phyloP scores from a whole-genome alignment of 305 asterid species.

The Petunia hybrid region DNA sequence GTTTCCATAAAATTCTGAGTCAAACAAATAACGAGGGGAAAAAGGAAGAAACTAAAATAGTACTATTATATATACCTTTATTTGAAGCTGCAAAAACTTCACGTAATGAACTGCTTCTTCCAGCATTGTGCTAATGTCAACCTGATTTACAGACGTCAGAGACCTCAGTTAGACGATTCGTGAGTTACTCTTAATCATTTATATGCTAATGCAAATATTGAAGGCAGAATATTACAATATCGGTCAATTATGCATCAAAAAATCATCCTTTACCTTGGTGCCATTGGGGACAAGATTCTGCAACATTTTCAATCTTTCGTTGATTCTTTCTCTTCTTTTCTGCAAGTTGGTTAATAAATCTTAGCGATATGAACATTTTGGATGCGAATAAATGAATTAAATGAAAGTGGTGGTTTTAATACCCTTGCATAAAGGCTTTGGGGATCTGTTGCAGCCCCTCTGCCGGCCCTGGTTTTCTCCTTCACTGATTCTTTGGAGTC shows the following conservation, averaged over 20 bases:
- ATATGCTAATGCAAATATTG: too few relatives aligned
- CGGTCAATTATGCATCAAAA: too few relatives aligned
- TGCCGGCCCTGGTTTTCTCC: conserved; percentile 59
- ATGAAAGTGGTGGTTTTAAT: conserved; percentile 13
- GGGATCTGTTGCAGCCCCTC: conserved; percentile 90
- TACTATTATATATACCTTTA: conserved; percentile 67
- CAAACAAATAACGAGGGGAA: too few relatives aligned
- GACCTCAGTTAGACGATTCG: background rate
- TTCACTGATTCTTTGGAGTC: conserved; percentile 46
- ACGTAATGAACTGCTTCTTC: conserved; percentile 94
- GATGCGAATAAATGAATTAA: background rate
- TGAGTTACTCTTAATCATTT: background rate
- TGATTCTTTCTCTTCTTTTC: conserved; percentile 92
- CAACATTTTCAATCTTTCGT: conserved; percentile 81
- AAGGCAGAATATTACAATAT: too few relatives aligned
- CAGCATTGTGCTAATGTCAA: conserved; percentile 93
- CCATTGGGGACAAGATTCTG: conserved; percentile 93
- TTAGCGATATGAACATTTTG: conserved; percentile 15
- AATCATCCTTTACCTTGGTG: conserved; percentile 68
- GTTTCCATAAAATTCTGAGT: background rate
- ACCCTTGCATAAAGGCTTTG: conserved; percentile 97
- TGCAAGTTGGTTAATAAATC: conserved; percentile 40
- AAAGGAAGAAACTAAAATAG: too few relatives aligned
- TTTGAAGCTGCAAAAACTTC: conserved; percentile 88
- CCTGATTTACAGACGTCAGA: conserved; percentile 35